Conservation (phyloP, 495 filamentous ascomycete species). For the Ramalina intermedia region DNA sequence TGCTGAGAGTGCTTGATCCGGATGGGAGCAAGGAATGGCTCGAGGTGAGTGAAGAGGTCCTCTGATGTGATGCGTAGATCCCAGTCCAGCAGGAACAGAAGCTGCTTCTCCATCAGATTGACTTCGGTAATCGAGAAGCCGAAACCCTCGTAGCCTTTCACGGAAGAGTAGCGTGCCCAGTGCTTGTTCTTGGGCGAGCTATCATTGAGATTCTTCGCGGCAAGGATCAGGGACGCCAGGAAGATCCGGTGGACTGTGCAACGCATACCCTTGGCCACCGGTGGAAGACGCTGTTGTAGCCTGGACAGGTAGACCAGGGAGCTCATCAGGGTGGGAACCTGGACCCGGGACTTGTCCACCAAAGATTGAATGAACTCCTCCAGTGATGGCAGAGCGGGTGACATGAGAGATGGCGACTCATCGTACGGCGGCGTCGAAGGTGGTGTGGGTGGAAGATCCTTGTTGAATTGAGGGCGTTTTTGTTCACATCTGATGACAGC, state of each 20-base stretch:
- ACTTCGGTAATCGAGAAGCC: constrained; percentile 90
- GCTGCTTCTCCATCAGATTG: constrained; percentile 96
- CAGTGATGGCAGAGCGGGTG: constrained; percentile 54
- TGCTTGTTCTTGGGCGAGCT: constrained; percentile 99
- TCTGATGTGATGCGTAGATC: constrained; percentile 70
- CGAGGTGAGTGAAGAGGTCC: constrained; percentile 76
- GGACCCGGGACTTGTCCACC: constrained; percentile 85
- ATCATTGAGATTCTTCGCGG: constrained; percentile 70
- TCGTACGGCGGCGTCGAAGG: constrained; percentile 51
- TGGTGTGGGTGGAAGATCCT: constrained; percentile 51
- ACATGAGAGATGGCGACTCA: constrained; percentile 23
- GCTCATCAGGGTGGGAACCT: constrained; percentile 93
- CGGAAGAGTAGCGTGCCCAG: constrained; percentile 81
- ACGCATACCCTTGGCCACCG: constrained; percentile 90
- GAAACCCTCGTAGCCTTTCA: constrained; percentile 65
- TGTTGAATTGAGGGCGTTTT: constrained; percentile 31
- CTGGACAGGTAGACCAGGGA: constrained; percentile 84
- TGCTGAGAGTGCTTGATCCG: constrained; percentile 32
- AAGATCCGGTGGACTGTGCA: constrained; percentile 91
- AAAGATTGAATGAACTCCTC: constrained; percentile 84
- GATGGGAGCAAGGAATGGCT: constrained; percentile 78
- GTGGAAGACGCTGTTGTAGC: constrained; percentile 67
- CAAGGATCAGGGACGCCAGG: constrained; percentile 63
- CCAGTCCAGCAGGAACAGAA: constrained; percentile 87
- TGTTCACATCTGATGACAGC: constrained; percentile 86